phyloP scores from a whole-genome alignment of 345 rosid species.

The Triadica sebifera region DNA sequence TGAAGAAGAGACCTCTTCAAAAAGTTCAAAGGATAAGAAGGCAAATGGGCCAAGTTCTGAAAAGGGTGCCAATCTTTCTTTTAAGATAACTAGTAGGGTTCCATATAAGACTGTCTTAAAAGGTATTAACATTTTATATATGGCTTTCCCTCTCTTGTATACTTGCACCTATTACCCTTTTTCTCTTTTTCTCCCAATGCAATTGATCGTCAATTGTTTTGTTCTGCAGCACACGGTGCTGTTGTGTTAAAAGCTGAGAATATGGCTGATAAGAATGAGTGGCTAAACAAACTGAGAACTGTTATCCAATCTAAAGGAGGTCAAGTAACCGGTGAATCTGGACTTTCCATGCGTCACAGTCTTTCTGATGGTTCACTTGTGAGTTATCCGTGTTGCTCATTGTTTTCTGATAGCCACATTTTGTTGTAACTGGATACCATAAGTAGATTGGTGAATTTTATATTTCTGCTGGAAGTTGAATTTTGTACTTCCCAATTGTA shows the following conservation, averaged over 20 bases:
- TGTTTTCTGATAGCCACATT: not conserved
- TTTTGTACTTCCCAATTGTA: too few relatives aligned
- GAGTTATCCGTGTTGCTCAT: constrained; percentile 34
- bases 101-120: constrained; percentile 90
- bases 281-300: constrained; percentile 78
- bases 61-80: constrained; percentile 63
- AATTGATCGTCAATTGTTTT: constrained; percentile 1
- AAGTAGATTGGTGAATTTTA: not conserved
- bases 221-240: constrained; percentile 80
- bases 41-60: constrained; percentile 72
- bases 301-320: constrained; percentile 67
- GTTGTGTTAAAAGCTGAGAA: constrained; percentile 87
- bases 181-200: not conserved
- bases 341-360: constrained; percentile 73
- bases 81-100: constrained; percentile 82
- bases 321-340: constrained; percentile 54
- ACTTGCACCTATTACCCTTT: not conserved
- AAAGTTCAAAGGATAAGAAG: constrained; percentile 85
- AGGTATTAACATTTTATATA: constrained; percentile 41
- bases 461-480: not conserved
- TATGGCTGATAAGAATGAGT: constrained; percentile 73
- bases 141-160: constrained; percentile 8
- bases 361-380: constrained; percentile 98
- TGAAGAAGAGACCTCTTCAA: constrained; percentile 69
- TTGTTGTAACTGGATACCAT: not conserved